Evolutionary conservation across 1,284 basidiomycete genomes (phyloP).

Genomic region (Puccinia novopanici): DNA sequence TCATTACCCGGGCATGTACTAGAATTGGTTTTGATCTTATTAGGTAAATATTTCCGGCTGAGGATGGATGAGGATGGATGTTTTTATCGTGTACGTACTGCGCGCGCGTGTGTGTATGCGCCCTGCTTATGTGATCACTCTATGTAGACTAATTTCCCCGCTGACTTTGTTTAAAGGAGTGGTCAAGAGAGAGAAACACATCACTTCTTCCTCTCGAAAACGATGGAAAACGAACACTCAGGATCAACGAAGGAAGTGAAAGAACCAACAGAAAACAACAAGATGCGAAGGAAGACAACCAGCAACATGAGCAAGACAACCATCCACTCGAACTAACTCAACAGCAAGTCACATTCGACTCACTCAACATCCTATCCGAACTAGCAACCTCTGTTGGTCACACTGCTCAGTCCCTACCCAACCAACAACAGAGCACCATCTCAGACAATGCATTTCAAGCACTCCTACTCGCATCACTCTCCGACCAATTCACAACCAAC

Average conservation of each 20-base stretch:
- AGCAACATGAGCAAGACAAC: neutral
- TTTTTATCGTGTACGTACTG: no score
- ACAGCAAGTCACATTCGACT: conserved; percentile 10
- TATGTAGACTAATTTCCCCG: no score
- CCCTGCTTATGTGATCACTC: no score
- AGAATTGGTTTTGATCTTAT: no score
- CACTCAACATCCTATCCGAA: conserved; percentile 36
- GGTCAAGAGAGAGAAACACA: no score
- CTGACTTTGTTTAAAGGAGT: no score
- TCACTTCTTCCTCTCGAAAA: no score
- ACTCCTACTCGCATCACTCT: conserved; percentile 25
- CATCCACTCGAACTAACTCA: neutral
- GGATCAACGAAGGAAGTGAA: neutral
- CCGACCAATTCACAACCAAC: neutral
- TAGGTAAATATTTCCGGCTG: no score
- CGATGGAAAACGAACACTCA: no score
- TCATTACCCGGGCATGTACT: no score
- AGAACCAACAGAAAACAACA: neutral
- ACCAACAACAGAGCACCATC: neutral
- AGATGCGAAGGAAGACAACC: neutral
- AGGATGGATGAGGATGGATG: no score
- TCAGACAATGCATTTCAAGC: conserved; percentile 32
- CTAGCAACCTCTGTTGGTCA: conserved; percentile 12
- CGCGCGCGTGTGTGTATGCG: no score
- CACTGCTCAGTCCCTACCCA: neutral